Conservation (phyloP, 495 filamentous ascomycete species). For the Margaritispora aquatica region DNA sequence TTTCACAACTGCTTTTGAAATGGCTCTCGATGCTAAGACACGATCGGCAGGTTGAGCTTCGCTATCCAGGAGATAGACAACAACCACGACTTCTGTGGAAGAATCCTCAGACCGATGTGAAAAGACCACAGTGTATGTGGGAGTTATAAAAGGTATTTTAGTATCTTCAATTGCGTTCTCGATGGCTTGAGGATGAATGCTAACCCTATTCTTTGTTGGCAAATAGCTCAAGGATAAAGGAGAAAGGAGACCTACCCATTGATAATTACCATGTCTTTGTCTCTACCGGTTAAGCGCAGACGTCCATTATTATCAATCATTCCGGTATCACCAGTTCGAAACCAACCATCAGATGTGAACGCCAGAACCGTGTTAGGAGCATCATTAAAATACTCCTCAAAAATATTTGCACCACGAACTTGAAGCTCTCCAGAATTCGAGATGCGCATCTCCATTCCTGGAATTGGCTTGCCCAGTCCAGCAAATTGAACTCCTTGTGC, state of each 20-base stretch:
- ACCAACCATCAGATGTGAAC: slow-evolving; percentile 68
- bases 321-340: slow-evolving; percentile 69
- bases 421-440: slow-evolving; percentile 60
- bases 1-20: slow-evolving; percentile 9
- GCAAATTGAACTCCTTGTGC: slow-evolving; percentile 73
- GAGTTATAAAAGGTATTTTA: slow-evolving; percentile 22
- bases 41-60: slow-evolving; percentile 1
- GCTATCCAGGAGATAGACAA: slow-evolving; percentile 29
- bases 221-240: neutral
- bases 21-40: slow-evolving; percentile 4
- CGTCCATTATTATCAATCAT: slow-evolving; percentile 49
- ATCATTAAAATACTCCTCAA: slow-evolving; percentile 70
- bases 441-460: slow-evolving; percentile 32
- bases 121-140: slow-evolving; percentile 22
- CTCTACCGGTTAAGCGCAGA: slow-evolving; percentile 67
- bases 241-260: slow-evolving; percentile 11
- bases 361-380: slow-evolving; percentile 52
- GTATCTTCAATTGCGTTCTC: slow-evolving; percentile 37
- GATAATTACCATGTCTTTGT: slow-evolving; percentile 72
- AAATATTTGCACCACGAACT: slow-evolving; percentile 69
- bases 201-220: slow-evolving; percentile 27
- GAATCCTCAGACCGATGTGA: slow-evolving; percentile 21
- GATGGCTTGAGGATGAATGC: slow-evolving; percentile 36
- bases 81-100: slow-evolving; percentile 31
- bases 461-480: slow-evolving; percentile 36